Evolutionary conservation across 2,329 filamentous ascomycete genomes (phyloP), one percentile per base, ranked within the genome.

Genomic region (Rosellinia necatrix): DNA sequence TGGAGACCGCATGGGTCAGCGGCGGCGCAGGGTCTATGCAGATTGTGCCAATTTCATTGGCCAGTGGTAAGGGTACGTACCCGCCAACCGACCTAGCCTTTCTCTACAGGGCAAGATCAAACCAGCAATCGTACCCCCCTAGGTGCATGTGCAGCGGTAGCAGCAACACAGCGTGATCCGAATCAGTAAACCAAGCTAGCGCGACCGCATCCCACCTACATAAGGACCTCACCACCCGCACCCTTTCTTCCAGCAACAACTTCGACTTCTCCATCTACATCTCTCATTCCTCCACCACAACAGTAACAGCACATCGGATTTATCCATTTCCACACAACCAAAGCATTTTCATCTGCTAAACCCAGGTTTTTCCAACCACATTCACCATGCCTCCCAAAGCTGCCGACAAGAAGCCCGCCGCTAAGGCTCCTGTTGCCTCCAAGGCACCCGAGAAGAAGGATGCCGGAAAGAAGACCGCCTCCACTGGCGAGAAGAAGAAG

Each of bases 401-500:
- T 74, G 93, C 93, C 75, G 90, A 96, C 82, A 97, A 97, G 91
- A 97, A 96, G 86, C 92, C 93, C 80, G 93, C 90, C 82, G 86
- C 91, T 81, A 97, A 97, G 91, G 93, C 93, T 70, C 92, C 93
- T 59, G 90, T 80, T 74, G 83, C 83, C 66, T 82, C 80, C 70
- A 86, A 86, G 81, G 82, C 81, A 63, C 82, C 82, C 56, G 92
- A 97, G 87, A 97, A 97, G 90, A 97, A 97, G 89, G 93, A 97
- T 81, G 94, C 93, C 66, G 94, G 93, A 84, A 99, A 99, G 91
- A 99, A 97, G 90, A 97, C 94, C 46, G 91, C 93, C 59, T 87
- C 92, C 61, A 87, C 91, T 74, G 94, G 94, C 65, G 94, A 97
- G 71, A 97, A 97, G 92, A 99, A 99, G 91, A 99, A 97, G 92